Evolutionary conservation across 352 stramenopile species (phyloP), one percentile per base, ranked within the genome.

Genomic region (Phytophthora constricta): DNA sequence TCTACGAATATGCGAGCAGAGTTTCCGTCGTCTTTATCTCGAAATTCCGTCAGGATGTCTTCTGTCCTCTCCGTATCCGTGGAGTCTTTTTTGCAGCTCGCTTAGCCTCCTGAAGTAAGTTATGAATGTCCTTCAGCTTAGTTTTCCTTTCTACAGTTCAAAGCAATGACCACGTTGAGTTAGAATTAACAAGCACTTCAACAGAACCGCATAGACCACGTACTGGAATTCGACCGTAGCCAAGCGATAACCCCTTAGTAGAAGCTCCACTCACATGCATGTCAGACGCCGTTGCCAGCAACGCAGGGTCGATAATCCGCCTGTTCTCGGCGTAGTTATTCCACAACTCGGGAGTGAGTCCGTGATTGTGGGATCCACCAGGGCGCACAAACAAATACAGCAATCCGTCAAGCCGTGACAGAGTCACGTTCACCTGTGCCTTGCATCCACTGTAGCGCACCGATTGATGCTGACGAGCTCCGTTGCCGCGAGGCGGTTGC

Each of bases 41-140:
- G 26, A n/a, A 68, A 52, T n/a, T 68, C 43, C n/a, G 48, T 31
- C 2, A 68, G 26, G 1, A 62, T 51, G 4, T 37, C 28, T 23
- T 54, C 4, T 4, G 37, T 9, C 1, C 58, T 10, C 10, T 64
- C 57, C 4, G 46, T 26, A 39, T 37, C 13, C 7, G 13, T 37
- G 31, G 31, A 7, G 31, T 11, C 13, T 37, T 37, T 11, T 11
- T 37, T 37, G 31, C 31, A n/a, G n/a, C n/a, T 11, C 31, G 31
- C 13, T 37, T 37, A 13, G 31, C 31, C 31, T 37, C 31, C 31
- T 37, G 31, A 11, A 37, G 31, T 11, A 37, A 37, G 31, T 37
- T 37, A 11, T 37, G 31, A 11, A 37, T 11, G 31, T 37, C 31
- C 31, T 37, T 65, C 26, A 17, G 39, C 22, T 22, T 23, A 5